Percentiles rank a stretch among this genome's conserved stretches.
These are phyloP conservation scores for Hericium alpestre DNA, from an alignment of 768 basidiomycete genomes.

Conservation along the genomic window DNA sequence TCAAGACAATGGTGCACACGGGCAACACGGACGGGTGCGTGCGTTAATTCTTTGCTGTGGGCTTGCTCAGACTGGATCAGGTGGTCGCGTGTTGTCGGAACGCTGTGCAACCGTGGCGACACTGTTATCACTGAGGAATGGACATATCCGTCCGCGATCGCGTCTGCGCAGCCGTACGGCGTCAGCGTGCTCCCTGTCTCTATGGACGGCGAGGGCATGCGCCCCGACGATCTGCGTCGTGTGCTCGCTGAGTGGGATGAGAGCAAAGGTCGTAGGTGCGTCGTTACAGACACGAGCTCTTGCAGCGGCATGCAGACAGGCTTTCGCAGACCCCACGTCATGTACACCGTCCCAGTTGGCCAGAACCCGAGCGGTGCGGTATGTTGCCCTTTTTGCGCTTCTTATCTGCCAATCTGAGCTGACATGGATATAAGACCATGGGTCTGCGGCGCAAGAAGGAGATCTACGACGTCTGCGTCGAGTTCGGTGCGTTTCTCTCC, in stretches of 20 bases:
- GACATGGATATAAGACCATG: slow-evolving; percentile 41
- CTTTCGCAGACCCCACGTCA: slow-evolving; percentile 46
- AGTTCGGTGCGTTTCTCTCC: slow-evolving; percentile 45
- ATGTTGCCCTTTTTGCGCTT: slow-evolving; percentile 16
- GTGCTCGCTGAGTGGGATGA: slow-evolving; percentile 61
- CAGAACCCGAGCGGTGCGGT: slow-evolving; percentile 78
- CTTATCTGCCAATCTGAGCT: background rate
- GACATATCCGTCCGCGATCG: slow-evolving; percentile 59
- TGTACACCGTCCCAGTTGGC: slow-evolving; percentile 72
- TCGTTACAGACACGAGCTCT: background rate
- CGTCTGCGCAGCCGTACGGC: slow-evolving; percentile 25
- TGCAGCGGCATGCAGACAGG: background rate
- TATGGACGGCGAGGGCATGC: slow-evolving; percentile 67
- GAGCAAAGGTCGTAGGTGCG: slow-evolving; percentile 43
- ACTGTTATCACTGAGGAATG: slow-evolving; percentile 53
- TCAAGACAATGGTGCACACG: slow-evolving; percentile 40
- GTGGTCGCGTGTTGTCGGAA: slow-evolving; percentile 46
- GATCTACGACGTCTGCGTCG: slow-evolving; percentile 75
- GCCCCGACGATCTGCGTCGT: slow-evolving; percentile 46
- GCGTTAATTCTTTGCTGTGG: slow-evolving; percentile 22
- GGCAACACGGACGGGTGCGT: slow-evolving; percentile 62
- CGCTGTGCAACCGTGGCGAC: slow-evolving; percentile 60
- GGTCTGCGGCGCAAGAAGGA: slow-evolving; percentile 52
- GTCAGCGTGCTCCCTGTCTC: slow-evolving; percentile 43
- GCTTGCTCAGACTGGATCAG: slow-evolving; percentile 13